Base-by-base conservation (phyloP, 768 basidiomycete species). In the Boletus rufocinnamomeus region DNA sequence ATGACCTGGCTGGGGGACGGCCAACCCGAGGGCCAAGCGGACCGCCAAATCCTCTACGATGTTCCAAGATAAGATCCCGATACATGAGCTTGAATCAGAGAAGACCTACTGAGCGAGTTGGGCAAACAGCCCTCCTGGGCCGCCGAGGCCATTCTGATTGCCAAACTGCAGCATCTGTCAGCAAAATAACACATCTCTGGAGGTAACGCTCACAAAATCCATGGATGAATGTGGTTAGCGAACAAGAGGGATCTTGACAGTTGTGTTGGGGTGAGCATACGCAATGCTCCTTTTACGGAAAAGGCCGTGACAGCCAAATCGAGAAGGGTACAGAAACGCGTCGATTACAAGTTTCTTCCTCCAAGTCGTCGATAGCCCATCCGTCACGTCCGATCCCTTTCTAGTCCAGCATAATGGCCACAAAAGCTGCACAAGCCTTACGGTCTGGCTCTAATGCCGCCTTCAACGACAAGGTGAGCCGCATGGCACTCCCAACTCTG, bases 401-500 rank as follows among this genome's bases (percentile, higher is more conserved):
- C 49, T 58, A 54, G 49, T 37, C 8, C 30, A 56, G 9, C 46
- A 54, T 23, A 62, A 77, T 75, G 74, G 57, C 72, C 6, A 54
- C 74, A 47, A 74, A 71, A 63, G 3, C 53, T 37, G 47, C 45
- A 40, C 49, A 52, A 23, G 54, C 69, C 2, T 1, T 52, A 48
- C 61, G 64, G 11, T 79, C 80, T 41, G 87, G 87, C 51, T 75
- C 88, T 30, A 90, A 89, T 82, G 82, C 86, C 38, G 80, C 89
- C 3, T 94, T 94, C 75, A 91, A 93, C 74, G 92, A 94, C 79
- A 94, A 89, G 83, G 92, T 86, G 63, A 40, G 68, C 30, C 11
- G 1, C 38, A 45, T 6, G 27, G 41, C 52, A 6, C 21, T 44
- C 38, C 6, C 21, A 27, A 45, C 38, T 34, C 35, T n/a, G 3